A percentile compares a stretch with the other conserved stretches of the same genome.
Conservation (phyloP, 108 stramenopile genomes). For the Epipyxis sp. region DNA sequence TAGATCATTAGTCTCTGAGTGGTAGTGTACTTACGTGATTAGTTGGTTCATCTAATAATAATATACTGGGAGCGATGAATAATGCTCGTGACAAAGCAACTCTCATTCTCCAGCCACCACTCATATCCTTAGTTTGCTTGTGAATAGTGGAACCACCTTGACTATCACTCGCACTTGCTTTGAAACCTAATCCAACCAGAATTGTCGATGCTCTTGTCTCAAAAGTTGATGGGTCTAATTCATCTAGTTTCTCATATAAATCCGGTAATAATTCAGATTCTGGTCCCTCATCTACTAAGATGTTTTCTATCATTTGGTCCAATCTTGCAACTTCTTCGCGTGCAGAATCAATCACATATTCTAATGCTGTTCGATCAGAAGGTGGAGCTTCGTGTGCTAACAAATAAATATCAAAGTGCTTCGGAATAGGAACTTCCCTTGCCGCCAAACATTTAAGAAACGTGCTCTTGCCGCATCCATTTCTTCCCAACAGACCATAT, state of each 20-base stretch:
- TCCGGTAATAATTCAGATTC: constrained; percentile 13
- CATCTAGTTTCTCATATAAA: constrained; percentile 16
- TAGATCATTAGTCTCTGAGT: neutral
- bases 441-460: constrained; percentile 32
- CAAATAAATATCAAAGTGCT: constrained; percentile 24
- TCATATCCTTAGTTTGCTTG: constrained; percentile 15
- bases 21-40: constrained; percentile 27
- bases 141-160: constrained; percentile 27
- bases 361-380: constrained; percentile 19
- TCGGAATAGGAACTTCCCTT: constrained; percentile 25
- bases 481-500: constrained; percentile 28
- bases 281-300: constrained; percentile 23
- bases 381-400: constrained; percentile 24
- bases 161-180: neutral
- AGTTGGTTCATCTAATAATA: constrained; percentile 28
- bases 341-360: constrained; percentile 21
- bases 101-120: constrained; percentile 30
- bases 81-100: constrained; percentile 19
- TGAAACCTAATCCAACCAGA: constrained; percentile 31
- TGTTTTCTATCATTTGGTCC: constrained; percentile 18
- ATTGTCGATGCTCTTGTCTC: constrained; percentile 32
- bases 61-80: constrained; percentile 23
- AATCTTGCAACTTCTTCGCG: constrained; percentile 13
- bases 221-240: constrained; percentile 28
- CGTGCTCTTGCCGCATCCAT: constrained; percentile 30